These are phyloP conservation scores for Gleditsia sinensis DNA, from an alignment of 306 rosid species.

Conservation along the genomic window DNA sequence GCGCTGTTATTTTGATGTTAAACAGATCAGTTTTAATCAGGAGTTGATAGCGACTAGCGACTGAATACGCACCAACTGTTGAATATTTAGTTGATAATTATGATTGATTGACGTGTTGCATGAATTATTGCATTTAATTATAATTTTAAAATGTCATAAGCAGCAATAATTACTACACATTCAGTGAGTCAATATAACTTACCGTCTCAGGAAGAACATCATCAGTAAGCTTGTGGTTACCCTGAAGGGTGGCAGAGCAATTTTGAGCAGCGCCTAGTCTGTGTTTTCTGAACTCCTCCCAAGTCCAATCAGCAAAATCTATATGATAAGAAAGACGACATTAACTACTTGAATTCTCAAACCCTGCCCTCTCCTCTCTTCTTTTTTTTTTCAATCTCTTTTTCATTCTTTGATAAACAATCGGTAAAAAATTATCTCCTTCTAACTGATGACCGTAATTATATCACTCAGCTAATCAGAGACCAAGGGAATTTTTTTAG, in stretches of 20 bases:
- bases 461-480: not conserved
- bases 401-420: not conserved
- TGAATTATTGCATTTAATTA: not conserved
- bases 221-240: conserved; percentile 65
- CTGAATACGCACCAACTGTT: not conserved
- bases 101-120: not conserved
- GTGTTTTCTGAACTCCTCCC: conserved; percentile 80
- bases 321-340: not conserved
- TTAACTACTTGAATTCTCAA: not conserved
- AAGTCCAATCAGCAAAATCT: conserved; percentile 93
- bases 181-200: not conserved
- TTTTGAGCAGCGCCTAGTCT: conserved; percentile 92
- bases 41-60: not conserved
- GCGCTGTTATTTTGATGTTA: not conserved
- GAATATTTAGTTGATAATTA: not conserved
- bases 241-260: conserved; percentile 89
- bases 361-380: not conserved
- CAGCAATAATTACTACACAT: not conserved
- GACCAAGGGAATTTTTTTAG: not conserved
- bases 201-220: conserved; percentile 66
- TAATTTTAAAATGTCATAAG: not conserved
- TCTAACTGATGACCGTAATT: not conserved
- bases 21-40: not conserved
- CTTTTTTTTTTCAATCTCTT: too few species aligned
- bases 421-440: not conserved